Percentiles rank a stretch among this genome's conserved stretches.
Conservation (phyloP, 345 rosid genomes). For the Arabidopsis thaliana region TAIR10.1 NC_003074.8:2145501-2146000, state of each 20-base stretch:
- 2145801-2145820: constrained; percentile 17
- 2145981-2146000: background rate
- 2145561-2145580: constrained; percentile 53
- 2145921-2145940: too few relatives aligned
- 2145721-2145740: constrained; percentile 65
- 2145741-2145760: constrained; percentile 56
- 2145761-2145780: constrained; percentile 3
- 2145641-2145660: constrained; percentile 50
- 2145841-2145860: too few relatives aligned
- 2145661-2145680: constrained; percentile 44
- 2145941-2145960: too few relatives aligned
- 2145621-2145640: constrained; percentile 56
- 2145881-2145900: too few relatives aligned
- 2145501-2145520: constrained; percentile 94
- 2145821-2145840: constrained; percentile 17
- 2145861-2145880: too few relatives aligned
- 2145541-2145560: constrained; percentile 77
- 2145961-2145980: too few relatives aligned
- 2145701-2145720: constrained; percentile 48
- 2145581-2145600: constrained; percentile 38
- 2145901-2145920: too few relatives aligned
- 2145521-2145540: constrained; percentile 88
- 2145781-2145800: background rate
- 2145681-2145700: constrained; percentile 49
- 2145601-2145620: constrained; percentile 44